A percentile compares a stretch with the other conserved stretches of the same genome.
phyloP scores from a whole-genome alignment of 306 rosid genomes.

The Lotus japonicus region DNA sequence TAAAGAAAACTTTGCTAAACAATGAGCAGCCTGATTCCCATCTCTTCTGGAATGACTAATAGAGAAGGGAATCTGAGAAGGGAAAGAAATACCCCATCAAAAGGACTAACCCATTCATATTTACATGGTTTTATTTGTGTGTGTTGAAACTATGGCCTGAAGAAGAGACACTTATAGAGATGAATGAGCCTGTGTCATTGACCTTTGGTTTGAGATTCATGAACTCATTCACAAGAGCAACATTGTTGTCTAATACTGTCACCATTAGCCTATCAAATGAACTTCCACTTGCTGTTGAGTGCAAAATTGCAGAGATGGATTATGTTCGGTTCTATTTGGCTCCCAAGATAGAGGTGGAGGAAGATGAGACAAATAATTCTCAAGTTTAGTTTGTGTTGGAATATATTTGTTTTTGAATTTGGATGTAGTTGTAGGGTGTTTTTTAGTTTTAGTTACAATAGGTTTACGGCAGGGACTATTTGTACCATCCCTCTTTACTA shows the following conservation, averaged over 20 bases:
- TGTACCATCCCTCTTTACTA: too few species aligned
- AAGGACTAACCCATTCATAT: too few species aligned
- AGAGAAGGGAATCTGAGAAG: too few species aligned
- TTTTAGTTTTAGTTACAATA: too few species aligned
- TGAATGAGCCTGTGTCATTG: constrained; percentile 83
- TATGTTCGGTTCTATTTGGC: constrained; percentile 80
- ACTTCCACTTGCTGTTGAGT: constrained; percentile 59
- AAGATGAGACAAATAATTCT: constrained; percentile 35
- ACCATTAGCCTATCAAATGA: constrained; percentile 49
- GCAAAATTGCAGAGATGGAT: constrained; percentile 48
- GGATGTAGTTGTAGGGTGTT: not conserved
- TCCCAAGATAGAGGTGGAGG: constrained; percentile 91
- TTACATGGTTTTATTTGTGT: not conserved
- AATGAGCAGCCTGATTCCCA: too few species aligned
- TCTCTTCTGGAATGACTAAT: too few species aligned
- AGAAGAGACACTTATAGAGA: constrained; percentile 51
- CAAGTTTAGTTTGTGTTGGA: constrained; percentile 17
- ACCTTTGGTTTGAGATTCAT: constrained; percentile 85
- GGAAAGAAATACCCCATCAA: too few species aligned
- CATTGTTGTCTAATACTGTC: constrained; percentile 69
- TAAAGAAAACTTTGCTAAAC: too few species aligned
- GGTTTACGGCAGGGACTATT: too few species aligned
- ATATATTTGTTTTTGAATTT: constrained; percentile 1
- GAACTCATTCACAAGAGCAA: constrained; percentile 90
- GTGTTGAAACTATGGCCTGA: constrained; percentile 40